phyloP scores from a whole-genome alignment of 306 rosid species.

The Vigna trinervia region DNA sequence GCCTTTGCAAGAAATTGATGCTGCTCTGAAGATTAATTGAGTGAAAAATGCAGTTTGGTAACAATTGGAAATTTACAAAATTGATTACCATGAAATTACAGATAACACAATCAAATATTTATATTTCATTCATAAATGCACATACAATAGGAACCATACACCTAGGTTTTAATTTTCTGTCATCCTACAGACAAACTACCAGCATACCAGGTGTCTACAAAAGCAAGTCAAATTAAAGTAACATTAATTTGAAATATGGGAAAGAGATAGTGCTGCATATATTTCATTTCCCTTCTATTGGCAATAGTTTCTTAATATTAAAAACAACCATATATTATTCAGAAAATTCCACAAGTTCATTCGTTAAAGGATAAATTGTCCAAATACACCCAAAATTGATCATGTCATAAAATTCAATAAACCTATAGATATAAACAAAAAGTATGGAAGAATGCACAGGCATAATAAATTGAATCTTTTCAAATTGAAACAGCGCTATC shows the following conservation, averaged over 20 bases:
- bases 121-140: constrained; percentile 1
- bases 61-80: background rate
- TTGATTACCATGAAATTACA: background rate
- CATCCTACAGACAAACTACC: constrained; percentile 1
- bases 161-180: background rate
- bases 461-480: constrained; percentile 25
- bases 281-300: constrained; percentile 21
- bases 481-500: constrained; percentile 25
- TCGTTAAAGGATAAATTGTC: constrained; percentile 17
- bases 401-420: constrained; percentile 36
- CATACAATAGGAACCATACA: background rate
- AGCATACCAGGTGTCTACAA: constrained; percentile 6
- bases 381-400: constrained; percentile 28
- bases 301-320: background rate
- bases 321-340: constrained; percentile 4
- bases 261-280: background rate
- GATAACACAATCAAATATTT: background rate
- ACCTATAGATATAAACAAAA: constrained; percentile 23
- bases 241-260: constrained; percentile 21
- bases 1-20: constrained; percentile 10
- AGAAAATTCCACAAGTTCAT: constrained; percentile 29
- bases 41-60: constrained; percentile 28
- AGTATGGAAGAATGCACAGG: constrained; percentile 17
- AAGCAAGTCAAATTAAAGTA: constrained; percentile 14
- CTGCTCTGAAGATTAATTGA: constrained; percentile 15